Percentiles rank a stretch among this genome's conserved stretches.
phyloP scores from a whole-genome alignment of 2,329 filamentous ascomycete species.

The Lasiodiplodia hormozganensis region DNA sequence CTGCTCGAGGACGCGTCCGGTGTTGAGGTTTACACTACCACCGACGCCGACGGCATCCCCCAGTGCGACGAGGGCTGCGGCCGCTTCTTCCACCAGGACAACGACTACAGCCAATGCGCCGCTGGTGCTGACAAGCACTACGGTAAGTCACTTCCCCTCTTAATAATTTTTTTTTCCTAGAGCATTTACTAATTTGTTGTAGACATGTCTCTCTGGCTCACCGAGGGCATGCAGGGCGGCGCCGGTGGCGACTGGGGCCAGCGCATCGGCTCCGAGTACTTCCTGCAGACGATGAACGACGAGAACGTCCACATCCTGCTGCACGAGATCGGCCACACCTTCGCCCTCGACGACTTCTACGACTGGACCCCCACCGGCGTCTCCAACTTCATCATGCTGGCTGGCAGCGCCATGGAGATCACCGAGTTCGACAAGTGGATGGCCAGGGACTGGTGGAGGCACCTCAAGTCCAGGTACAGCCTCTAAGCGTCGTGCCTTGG shows the following conservation, averaged over 20 bases:
- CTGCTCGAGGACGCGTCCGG: conserved; percentile 48
- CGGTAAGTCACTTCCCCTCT: conserved; percentile 30
- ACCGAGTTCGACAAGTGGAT: conserved; percentile 61
- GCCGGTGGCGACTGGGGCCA: conserved; percentile 59
- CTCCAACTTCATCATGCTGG: conserved; percentile 55
- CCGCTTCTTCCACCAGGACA: conserved; percentile 54
- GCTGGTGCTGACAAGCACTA: conserved; percentile 52
- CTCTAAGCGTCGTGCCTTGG: conserved; percentile 35
- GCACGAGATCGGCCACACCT: conserved; percentile 44
- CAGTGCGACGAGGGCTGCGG: conserved; percentile 53
- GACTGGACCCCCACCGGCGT: conserved; percentile 55
- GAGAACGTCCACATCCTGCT: conserved; percentile 55
- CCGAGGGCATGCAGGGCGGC: conserved; percentile 53
- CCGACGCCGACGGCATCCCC: conserved; percentile 50
- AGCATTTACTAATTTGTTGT: background rate
- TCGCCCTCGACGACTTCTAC: conserved; percentile 44
- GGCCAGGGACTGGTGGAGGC: conserved; percentile 56
- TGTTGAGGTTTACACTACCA: conserved; percentile 53
- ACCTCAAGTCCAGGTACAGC: conserved; percentile 39
- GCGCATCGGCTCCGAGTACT: conserved; percentile 53
- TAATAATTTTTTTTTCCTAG: no score
- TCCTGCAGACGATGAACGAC: conserved; percentile 46
- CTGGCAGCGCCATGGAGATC: conserved; percentile 50
- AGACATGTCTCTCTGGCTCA: conserved; percentile 58
- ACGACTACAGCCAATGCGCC: conserved; percentile 51